These are phyloP conservation scores for Smittium culicis DNA, from an alignment of 371 early-diverging fungal genomes.

Conservation along the genomic window DNA sequence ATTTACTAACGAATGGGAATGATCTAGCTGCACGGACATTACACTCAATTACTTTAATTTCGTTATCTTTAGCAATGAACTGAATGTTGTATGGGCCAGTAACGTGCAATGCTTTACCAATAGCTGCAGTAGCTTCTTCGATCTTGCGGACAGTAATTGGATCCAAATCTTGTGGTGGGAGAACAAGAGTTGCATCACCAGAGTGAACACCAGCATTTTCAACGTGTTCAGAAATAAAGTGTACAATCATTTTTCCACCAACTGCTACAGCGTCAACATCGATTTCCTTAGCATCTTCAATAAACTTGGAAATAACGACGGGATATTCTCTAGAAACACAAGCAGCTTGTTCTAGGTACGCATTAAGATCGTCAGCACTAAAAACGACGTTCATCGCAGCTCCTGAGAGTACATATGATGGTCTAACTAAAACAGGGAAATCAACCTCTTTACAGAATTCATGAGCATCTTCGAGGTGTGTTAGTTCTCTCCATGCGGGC, in stretches of 20 bases:
- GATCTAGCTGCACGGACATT: slow-evolving; percentile 90
- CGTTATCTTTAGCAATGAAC: slow-evolving; percentile 87
- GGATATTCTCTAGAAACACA: slow-evolving; percentile 84
- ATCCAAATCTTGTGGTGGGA: slow-evolving; percentile 83
- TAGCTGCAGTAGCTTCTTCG: slow-evolving; percentile 69
- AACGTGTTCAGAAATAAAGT: slow-evolving; percentile 84
- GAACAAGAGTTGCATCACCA: slow-evolving; percentile 87
- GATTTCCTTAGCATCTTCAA: slow-evolving; percentile 89
- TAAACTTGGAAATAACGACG: slow-evolving; percentile 90
- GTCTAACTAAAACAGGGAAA: slow-evolving; percentile 87
- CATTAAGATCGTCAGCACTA: slow-evolving; percentile 57
- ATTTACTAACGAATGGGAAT: slow-evolving; percentile 92
- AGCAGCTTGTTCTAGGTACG: slow-evolving; percentile 69
- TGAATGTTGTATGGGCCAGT: slow-evolving; percentile 98
- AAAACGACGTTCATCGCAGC: slow-evolving; percentile 93
- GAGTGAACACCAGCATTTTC: slow-evolving; percentile 96
- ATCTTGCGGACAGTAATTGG: slow-evolving; percentile 77
- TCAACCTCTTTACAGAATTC: slow-evolving; percentile 71
- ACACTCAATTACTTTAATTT: slow-evolving; percentile 94
- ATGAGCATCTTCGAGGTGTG: slow-evolving; percentile 65
- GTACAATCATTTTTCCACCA: slow-evolving; percentile 73
- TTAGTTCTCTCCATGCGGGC: slow-evolving; percentile 86
- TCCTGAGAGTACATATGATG: slow-evolving; percentile 89
- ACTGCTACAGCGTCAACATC: slow-evolving; percentile 91
- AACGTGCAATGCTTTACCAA: slow-evolving; percentile 78